Evolutionary conservation across 306 rosid genomes (phyloP), one percentile per base, ranked within the genome.

Genomic region (Dalbergia cochinchinensis): DNA sequence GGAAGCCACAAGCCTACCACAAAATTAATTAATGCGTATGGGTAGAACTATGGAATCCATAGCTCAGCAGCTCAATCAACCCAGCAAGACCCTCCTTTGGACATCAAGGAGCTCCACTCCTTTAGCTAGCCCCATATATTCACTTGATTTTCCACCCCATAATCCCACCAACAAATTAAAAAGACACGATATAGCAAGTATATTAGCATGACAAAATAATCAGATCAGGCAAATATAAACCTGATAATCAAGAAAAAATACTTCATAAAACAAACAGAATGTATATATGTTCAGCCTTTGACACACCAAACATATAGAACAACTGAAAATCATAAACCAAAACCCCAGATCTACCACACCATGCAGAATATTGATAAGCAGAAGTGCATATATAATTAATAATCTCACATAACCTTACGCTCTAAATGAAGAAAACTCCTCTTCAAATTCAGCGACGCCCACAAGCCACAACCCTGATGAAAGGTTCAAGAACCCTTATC

Each of bases 81-180:
- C 94, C 69, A 51, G 87, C 61, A 79, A 65, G 18, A 92, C 48
- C 93, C 90, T 87, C 91, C 73, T 61, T 94, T 94, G 97, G 94
- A 94, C 91, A 86, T 82, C 86, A 91, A 88, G 97, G 93, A 94
- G 97, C 97, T 94, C 98, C 82, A 82, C 95, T 76, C 80, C 86
- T 3, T 18, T 65, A 26, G 31, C 31, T 26, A 26, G 31, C 31
- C 31, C 31, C 31, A 26, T 26, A 26, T 26, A 26, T 26, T 26
- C 31, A 4, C 0, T 8, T 3, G 1, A 3, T 7, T 22, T 15
- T 20, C 22, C 18, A 7, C 34, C 11, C 10, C 5, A 14, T 4
- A 45, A 44, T 37, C 41, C 41, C 41, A 37, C 6, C 41, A 37
- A 37, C 41, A 37, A 37, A 37, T 5, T 0, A 26, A 26, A 26